These are phyloP conservation scores for Calonectria henricotiae DNA, from an alignment of 2,329 filamentous ascomycete genomes.

Conservation along the genomic window DNA sequence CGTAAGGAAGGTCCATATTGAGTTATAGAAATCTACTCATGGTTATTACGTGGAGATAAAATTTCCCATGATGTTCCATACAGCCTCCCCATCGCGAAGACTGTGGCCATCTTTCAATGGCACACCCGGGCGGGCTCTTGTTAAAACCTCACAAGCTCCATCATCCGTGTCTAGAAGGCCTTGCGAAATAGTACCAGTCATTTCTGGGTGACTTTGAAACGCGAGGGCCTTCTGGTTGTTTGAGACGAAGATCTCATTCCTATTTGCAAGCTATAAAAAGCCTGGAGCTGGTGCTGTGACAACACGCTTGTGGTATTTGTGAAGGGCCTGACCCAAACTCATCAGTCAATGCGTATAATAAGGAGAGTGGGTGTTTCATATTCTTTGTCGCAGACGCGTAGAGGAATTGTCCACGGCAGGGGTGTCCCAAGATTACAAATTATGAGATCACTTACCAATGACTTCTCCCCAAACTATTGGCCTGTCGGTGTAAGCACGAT, in stretches of 20 bases:
- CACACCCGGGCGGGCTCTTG: neutral
- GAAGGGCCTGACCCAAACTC: conserved; percentile 7
- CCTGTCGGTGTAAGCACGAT: conserved; percentile 13
- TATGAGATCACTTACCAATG: neutral
- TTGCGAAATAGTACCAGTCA: conserved; percentile 16
- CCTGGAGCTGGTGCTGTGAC: conserved; percentile 2
- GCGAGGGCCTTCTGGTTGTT: conserved; percentile 5
- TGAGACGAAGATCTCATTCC: conserved; percentile 27
- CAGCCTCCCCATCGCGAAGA: neutral
- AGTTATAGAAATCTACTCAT: no score
- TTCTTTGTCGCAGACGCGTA: neutral
- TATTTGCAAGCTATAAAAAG: conserved; percentile 17
- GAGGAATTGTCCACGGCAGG: no score
- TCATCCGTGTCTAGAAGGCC: conserved; percentile 23
- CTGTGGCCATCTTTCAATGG: neutral
- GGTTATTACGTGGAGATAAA: neutral
- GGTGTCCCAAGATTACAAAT: neutral
- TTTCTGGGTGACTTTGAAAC: conserved; percentile 36
- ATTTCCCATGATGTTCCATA: neutral
- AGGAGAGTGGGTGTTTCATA: no score
- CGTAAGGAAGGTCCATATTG: no score
- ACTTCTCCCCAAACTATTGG: neutral
- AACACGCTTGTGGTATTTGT: conserved; percentile 31
- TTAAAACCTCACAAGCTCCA: neutral
- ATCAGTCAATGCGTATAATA: neutral